phyloP scores from a whole-genome alignment of 2,329 filamentous ascomycete genomes.

The Dactylellina parvicollis region DNA sequence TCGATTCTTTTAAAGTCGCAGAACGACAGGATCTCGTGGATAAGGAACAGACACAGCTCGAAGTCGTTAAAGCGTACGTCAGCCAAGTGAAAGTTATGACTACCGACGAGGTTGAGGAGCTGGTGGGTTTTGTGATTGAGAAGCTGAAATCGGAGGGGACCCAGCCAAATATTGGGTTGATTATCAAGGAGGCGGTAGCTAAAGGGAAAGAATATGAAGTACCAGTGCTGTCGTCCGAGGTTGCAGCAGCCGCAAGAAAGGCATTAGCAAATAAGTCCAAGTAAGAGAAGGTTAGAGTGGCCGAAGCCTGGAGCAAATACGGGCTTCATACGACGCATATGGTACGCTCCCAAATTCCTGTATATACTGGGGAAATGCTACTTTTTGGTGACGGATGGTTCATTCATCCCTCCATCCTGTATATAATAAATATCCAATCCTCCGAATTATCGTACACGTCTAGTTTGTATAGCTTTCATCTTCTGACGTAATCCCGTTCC shows the following conservation, averaged over 20 bases:
- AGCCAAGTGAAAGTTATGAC: slow-evolving; percentile 71
- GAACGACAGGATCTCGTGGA: slow-evolving; percentile 74
- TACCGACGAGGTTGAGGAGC: slow-evolving; percentile 68
- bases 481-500: slow-evolving; percentile 41
- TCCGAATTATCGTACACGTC: slow-evolving; percentile 35
- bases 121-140: slow-evolving; percentile 67
- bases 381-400: background rate
- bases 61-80: slow-evolving; percentile 64
- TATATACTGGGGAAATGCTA: background rate
- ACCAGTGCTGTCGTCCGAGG: background rate
- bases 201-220: slow-evolving; percentile 59
- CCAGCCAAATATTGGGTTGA: slow-evolving; percentile 71
- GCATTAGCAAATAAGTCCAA: background rate
- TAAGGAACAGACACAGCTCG: slow-evolving; percentile 74
- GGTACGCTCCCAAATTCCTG: too few relatives aligned
- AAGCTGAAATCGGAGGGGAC: slow-evolving; percentile 64
- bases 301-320: too few relatives aligned
- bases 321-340: too few relatives aligned
- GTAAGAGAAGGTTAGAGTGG: background rate
- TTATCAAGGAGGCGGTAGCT: slow-evolving; percentile 67
- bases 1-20: slow-evolving; percentile 71
- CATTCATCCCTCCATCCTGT: background rate
- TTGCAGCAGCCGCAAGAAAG: slow-evolving; percentile 9
- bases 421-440: slow-evolving; percentile 32
- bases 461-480: slow-evolving; percentile 3